phyloP scores from a whole-genome alignment of 352 stramenopile genomes.

The Pythium scleroteichum region DNA sequence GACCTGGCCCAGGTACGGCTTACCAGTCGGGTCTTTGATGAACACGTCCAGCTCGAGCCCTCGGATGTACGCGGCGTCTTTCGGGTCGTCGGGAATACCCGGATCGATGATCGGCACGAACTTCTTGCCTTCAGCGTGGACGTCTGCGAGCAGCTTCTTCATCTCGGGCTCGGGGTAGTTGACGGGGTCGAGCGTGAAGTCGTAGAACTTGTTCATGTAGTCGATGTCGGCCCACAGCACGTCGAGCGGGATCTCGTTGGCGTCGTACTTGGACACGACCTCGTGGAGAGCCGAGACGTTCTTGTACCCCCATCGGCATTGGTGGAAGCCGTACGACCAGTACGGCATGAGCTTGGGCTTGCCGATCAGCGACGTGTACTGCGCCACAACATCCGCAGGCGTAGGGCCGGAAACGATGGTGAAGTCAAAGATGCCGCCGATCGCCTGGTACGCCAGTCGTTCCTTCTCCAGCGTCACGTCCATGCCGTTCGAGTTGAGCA shows the following conservation, averaged over 20 bases:
- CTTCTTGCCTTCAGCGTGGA: constrained; percentile 59
- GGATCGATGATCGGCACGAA: constrained; percentile 85
- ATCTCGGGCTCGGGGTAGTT: constrained; percentile 43
- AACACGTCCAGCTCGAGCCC: constrained; percentile 70
- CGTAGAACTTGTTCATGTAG: constrained; percentile 50
- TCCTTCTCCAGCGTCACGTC: constrained; percentile 46
- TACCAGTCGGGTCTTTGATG: constrained; percentile 69
- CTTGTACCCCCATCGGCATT: constrained; percentile 51
- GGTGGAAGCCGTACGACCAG: constrained; percentile 67
- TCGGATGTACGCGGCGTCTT: constrained; percentile 51
- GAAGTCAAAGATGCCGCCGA: constrained; percentile 60
- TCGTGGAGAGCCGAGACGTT: constrained; percentile 22
- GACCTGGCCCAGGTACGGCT: constrained; percentile 69
- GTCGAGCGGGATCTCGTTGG: constrained; percentile 44
- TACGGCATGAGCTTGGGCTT: constrained; percentile 53
- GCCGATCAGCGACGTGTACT: constrained; percentile 59
- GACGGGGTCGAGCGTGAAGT: constrained; percentile 58
- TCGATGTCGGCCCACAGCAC: constrained; percentile 63
- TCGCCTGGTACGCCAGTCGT: constrained; percentile 42
- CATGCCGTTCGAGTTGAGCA: constrained; percentile 66
- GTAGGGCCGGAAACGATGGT: constrained; percentile 49
- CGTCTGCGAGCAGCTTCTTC: constrained; percentile 39
- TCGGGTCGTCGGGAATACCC: constrained; percentile 61
- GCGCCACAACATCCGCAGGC: constrained; percentile 38
- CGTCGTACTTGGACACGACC: constrained; percentile 39